Base-by-base conservation (phyloP, 208 protist genomes). In the Leishmania tropica region DNA sequence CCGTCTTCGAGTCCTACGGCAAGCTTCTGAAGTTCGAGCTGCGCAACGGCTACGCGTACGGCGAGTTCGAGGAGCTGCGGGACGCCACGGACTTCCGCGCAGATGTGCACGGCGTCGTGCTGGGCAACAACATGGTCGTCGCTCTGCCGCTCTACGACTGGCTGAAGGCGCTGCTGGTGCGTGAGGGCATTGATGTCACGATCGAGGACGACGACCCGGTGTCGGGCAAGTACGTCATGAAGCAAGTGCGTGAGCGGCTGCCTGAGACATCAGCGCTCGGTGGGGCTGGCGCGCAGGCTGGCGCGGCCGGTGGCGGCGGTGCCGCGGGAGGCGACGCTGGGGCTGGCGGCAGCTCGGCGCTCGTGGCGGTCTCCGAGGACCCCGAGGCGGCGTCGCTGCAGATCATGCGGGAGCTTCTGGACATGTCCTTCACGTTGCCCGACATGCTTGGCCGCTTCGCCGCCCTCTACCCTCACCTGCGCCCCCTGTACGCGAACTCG, bases 171-270 rank as follows among this genome's bases (percentile, higher is more conserved):
- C 75, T 93, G 67, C 94, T 92, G 48, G 84, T 90, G 45, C 85
- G 92, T 48, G 83, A 88, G 40, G 93, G 82, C 17, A 90, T 97
- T 76, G 92, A 96, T 80, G 91, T 97, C 47, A 75, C 89, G 17
- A 83, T 97, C 68, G 86, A 93, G 47, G 89, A 92, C 19, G 83
- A 93, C 71, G 93, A 97, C 62, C 93, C 92, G 3, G 87, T 97
- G 70, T 94, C 92, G 15, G 92, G 92, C 65, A 85, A 79, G 64
- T 88, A 86, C 45, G 83, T 95, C 37, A 79, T 93, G 70, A 91
- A 85, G 62, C 76, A 85, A 54, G 70, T 91, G 67, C 83, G 68
- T 19, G 60, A 87, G 81, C 77, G 83, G 45, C 40, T 79, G 72
- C 76, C 73, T 5, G 88, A 86, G 24, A 40, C 65, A 13, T 67